A percentile compares a stretch with the other conserved stretches of the same genome.
Evolutionary conservation across 139 green algal genomes (phyloP).

Genomic region (Chlorella ohadii): DNA sequence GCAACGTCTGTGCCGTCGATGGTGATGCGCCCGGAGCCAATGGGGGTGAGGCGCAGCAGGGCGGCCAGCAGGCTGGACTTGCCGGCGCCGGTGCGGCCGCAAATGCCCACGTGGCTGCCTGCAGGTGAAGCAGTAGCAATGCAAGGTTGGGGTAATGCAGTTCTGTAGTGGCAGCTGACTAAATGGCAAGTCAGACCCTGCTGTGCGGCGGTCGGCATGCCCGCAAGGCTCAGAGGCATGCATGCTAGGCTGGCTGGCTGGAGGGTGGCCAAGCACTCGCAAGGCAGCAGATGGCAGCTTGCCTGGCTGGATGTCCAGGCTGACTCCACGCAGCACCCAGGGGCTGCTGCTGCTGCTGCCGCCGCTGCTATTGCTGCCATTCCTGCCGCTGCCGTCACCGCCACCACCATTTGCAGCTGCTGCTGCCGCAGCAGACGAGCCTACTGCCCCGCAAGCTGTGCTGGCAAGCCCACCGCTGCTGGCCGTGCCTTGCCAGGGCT

Average conservation of each 20-base stretch:
- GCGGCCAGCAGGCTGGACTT: conserved; percentile 71
- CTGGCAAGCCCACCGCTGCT: too few relatives aligned
- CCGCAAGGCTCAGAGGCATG: too few relatives aligned
- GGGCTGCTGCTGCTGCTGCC: neutral
- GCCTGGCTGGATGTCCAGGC: conserved; percentile 37
- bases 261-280: too few relatives aligned
- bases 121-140: too few relatives aligned
- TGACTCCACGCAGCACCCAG: conserved; percentile 55
- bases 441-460: neutral
- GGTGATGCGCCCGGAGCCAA: conserved; percentile 42
- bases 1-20: conserved; percentile 58
- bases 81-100: conserved; percentile 68
- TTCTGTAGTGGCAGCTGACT: too few relatives aligned
- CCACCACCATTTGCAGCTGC: neutral
- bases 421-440: neutral
- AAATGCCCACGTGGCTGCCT: conserved; percentile 55
- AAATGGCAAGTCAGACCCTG: too few relatives aligned
- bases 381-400: neutral
- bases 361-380: neutral
- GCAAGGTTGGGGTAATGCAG: neutral
- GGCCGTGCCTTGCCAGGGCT: neutral
- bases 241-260: too few relatives aligned
- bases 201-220: too few relatives aligned
- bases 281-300: too few relatives aligned
- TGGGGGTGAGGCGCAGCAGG: conserved; percentile 66